Conservation (phyloP, 1,139 yeast species). For the Yamadazyma sp. region DNA sequence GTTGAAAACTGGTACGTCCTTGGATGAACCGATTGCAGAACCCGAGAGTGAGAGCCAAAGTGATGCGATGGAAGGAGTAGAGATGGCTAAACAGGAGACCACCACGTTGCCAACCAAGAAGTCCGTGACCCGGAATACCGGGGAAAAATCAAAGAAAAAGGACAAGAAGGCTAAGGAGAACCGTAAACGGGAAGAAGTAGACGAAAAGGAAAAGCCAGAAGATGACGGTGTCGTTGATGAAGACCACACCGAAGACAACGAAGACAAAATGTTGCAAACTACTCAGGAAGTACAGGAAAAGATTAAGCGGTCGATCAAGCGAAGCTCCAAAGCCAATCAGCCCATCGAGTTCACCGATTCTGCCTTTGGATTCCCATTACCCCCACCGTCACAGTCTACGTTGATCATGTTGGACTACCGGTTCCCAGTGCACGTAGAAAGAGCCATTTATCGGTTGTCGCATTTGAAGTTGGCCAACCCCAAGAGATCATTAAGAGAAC, state of each 20-base stretch:
- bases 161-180: conserved; percentile 6
- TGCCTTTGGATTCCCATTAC: conserved; percentile 83
- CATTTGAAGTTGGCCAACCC: conserved; percentile 94
- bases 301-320: conserved; percentile 42
- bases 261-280: conserved; percentile 26
- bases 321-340: conserved; percentile 56
- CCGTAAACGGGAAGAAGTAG: conserved; percentile 8
- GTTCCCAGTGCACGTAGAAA: conserved; percentile 90
- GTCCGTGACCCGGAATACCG: neutral
- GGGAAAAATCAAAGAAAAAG: conserved; percentile 5
- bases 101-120: neutral
- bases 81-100: neutral
- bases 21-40: conserved; percentile 3
- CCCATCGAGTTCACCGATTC: conserved; percentile 78
- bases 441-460: conserved; percentile 90
- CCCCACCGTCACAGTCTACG: conserved; percentile 74
- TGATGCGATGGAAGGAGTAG: conserved; percentile 1
- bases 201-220: conserved; percentile 6
- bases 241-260: conserved; percentile 13
- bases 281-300: conserved; percentile 49
- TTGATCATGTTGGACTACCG: conserved; percentile 79
- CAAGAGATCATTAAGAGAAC: conserved; percentile 85
- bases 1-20: conserved; percentile 11
- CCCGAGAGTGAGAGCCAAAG: neutral
- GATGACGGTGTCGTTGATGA: conserved; percentile 5